Evolutionary conservation across 345 rosid species (phyloP).

Genomic region (Salix viminalis): DNA sequence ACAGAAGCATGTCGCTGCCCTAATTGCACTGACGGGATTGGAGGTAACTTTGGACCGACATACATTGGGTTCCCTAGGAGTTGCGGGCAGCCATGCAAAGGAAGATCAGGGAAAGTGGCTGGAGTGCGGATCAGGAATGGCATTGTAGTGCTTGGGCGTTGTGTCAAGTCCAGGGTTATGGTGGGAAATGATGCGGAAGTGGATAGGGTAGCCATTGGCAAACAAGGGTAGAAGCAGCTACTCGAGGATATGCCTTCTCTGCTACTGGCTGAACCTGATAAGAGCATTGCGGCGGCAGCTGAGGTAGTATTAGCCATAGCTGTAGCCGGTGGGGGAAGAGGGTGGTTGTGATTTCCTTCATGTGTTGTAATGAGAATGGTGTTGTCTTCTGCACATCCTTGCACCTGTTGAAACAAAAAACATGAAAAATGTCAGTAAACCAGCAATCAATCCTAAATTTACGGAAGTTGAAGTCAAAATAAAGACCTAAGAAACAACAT

Average conservation of each 20-base stretch:
- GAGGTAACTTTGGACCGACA: constrained; percentile 20
- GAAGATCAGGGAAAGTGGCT: constrained; percentile 33
- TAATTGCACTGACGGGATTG: constrained; percentile 25
- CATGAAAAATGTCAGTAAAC: neutral
- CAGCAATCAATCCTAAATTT: neutral
- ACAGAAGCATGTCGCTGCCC: constrained; percentile 48
- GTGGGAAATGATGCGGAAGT: constrained; percentile 59
- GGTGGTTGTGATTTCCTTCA: constrained; percentile 95
- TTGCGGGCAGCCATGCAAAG: constrained; percentile 40
- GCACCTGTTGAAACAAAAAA: constrained; percentile 48
- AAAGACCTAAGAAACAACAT: neutral
- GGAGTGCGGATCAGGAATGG: constrained; percentile 35
- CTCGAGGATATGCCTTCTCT: constrained; percentile 41
- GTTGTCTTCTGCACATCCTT: constrained; percentile 83
- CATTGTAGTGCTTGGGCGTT: constrained; percentile 33
- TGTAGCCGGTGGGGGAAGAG: constrained; percentile 84
- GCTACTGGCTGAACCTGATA: constrained; percentile 67
- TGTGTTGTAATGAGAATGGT: constrained; percentile 76
- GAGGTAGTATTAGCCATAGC: constrained; percentile 90
- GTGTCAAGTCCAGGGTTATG: constrained; percentile 83
- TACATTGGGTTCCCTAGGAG: constrained; percentile 34
- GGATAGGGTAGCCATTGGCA: constrained; percentile 74
- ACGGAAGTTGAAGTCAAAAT: neutral
- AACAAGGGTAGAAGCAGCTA: constrained; percentile 36
- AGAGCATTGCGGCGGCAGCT: constrained; percentile 81